These are phyloP conservation scores for Chrysoporthe austroafricana DNA, from an alignment of 2,329 filamentous ascomycete genomes.

Conservation along the genomic window DNA sequence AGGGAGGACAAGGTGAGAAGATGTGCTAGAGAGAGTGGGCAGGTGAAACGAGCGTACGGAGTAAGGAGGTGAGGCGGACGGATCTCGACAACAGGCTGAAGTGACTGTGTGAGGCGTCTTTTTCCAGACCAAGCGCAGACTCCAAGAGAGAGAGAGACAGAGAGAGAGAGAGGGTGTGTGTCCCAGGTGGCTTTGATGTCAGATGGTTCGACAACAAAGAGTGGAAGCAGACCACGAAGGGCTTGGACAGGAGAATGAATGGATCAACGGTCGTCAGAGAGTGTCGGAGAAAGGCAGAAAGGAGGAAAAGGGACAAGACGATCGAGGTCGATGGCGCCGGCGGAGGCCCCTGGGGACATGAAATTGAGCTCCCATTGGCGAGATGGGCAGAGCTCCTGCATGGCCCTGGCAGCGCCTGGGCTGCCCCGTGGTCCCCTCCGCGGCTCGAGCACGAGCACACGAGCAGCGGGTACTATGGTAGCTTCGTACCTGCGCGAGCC, in stretches of 20 bases:
- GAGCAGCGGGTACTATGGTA: not conserved
- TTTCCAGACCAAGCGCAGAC: slow-evolving; percentile 26
- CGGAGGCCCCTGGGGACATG: slow-evolving; percentile 28
- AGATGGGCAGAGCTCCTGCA: slow-evolving; percentile 27
- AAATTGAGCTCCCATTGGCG: slow-evolving; percentile 30
- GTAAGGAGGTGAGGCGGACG: slow-evolving; percentile 31
- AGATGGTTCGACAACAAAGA: slow-evolving; percentile 20
- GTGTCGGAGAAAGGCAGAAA: slow-evolving; percentile 23
- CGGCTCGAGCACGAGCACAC: slow-evolving; percentile 23
- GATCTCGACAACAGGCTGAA: slow-evolving; percentile 28
- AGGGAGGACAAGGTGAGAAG: slow-evolving; percentile 30
- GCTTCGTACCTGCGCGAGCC: not conserved
- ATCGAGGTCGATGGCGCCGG: slow-evolving; percentile 20
- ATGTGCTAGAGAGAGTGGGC: slow-evolving; percentile 32
- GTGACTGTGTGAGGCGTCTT: slow-evolving; percentile 20
- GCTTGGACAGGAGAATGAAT: slow-evolving; percentile 13
- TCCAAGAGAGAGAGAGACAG: slow-evolving; percentile 19
- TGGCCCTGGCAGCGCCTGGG: slow-evolving; percentile 18
- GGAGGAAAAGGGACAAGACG: slow-evolving; percentile 21
- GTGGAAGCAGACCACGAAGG: slow-evolving; percentile 22
- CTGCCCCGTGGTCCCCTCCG: slow-evolving; percentile 1
- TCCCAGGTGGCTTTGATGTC: slow-evolving; percentile 28
- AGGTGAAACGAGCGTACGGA: slow-evolving; percentile 35
- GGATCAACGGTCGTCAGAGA: slow-evolving; percentile 25
- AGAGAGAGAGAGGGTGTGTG: slow-evolving; percentile 2